These are phyloP conservation scores for Daldinia concentrica DNA, from an alignment of 495 filamentous ascomycete species.

Conservation along the genomic window DNA sequence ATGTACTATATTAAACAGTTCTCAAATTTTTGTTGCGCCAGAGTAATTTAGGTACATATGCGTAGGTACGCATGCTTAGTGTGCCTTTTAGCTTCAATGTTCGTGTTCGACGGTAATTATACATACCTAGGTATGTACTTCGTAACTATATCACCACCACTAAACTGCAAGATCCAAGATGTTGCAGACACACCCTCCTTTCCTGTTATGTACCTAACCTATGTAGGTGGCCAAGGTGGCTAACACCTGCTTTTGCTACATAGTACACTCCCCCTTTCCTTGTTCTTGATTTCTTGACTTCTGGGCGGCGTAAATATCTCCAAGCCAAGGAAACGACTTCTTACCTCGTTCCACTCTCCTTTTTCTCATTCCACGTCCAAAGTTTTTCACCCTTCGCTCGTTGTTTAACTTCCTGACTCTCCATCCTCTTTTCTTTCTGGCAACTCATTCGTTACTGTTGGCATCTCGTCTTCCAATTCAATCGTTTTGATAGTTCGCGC, in stretches of 20 bases:
- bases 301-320: conserved; percentile 10
- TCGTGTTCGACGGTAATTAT: conserved; percentile 7
- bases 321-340: conserved; percentile 32
- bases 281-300: conserved; percentile 27
- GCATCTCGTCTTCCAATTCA: conserved; percentile 44
- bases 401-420: conserved; percentile 9
- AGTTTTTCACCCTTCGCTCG: conserved; percentile 24
- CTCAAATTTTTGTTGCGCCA: background rate
- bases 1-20: background rate
- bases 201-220: conserved; percentile 16
- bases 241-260: conserved; percentile 29
- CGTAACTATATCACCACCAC: background rate
- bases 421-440: conserved; percentile 13
- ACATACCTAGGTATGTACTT: background rate
- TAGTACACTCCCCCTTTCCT: conserved; percentile 26
- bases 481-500: conserved; percentile 40
- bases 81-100: background rate
- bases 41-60: background rate
- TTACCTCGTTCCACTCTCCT: conserved; percentile 26
- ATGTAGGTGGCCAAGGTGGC: conserved; percentile 20
- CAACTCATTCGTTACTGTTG: conserved; percentile 54
- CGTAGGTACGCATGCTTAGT: background rate
- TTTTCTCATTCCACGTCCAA: conserved; percentile 37
- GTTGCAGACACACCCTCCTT: conserved; percentile 40
- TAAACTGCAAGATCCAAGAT: background rate